Conservation (phyloP, 2,329 filamentous ascomycete species). For the Penicillium freii region DNA sequence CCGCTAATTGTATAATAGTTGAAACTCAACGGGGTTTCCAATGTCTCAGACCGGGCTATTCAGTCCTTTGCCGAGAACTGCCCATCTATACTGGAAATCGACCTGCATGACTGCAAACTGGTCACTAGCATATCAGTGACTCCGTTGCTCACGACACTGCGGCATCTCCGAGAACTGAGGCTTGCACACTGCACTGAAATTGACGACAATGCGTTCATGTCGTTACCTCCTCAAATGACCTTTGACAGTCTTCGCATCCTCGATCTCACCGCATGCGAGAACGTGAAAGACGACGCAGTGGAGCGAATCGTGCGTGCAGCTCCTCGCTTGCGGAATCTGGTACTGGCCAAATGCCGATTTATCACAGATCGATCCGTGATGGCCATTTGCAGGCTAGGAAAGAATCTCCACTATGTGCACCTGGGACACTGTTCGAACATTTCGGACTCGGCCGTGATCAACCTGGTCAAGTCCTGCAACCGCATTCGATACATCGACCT, state of each 20-base stretch:
- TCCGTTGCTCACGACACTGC: conserved; percentile 72
- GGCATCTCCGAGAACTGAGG: conserved; percentile 83
- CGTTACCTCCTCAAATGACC: conserved; percentile 59
- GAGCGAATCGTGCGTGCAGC: conserved; percentile 83
- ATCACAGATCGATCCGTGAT: conserved; percentile 87
- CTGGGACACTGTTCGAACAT: conserved; percentile 90
- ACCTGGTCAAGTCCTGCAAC: conserved; percentile 80
- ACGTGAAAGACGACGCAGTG: conserved; percentile 81
- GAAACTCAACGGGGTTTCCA: conserved; percentile 89
- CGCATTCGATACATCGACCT: conserved; percentile 96
- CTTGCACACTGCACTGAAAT: conserved; percentile 82
- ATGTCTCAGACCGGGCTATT: conserved; percentile 78
- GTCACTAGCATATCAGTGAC: conserved; percentile 84
- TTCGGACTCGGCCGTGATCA: conserved; percentile 83
- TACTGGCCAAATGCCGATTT: conserved; percentile 89
- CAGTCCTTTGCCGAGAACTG: conserved; percentile 84
- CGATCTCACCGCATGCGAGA: conserved; percentile 83
- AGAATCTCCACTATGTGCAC: conserved; percentile 96
- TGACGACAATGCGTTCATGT: conserved; percentile 82
- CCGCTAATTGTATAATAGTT: conserved; percentile 54
- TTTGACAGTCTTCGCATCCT: conserved; percentile 91
- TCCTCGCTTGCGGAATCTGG: conserved; percentile 84
- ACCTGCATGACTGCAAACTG: conserved; percentile 79
- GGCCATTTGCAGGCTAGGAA: conserved; percentile 83
- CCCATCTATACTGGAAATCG: conserved; percentile 92